Evolutionary conservation across 2,329 filamentous ascomycete genomes (phyloP).

Genomic region (Fusarium sacchari): DNA sequence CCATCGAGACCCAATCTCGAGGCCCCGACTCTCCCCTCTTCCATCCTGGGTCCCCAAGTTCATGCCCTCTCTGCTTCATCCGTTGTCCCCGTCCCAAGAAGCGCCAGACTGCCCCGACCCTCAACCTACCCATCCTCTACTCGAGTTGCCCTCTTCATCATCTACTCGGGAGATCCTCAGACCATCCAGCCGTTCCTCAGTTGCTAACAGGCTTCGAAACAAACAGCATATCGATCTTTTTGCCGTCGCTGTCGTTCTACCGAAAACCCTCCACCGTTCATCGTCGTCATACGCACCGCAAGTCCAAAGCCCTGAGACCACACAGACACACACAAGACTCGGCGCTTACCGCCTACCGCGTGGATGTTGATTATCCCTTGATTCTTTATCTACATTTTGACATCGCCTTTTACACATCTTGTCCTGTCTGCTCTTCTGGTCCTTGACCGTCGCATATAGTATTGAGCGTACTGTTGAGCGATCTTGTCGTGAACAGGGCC

Average conservation of each 20-base stretch:
- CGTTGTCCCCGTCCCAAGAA: slow-evolving; percentile 39
- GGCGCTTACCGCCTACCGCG: slow-evolving; percentile 50
- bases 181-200: slow-evolving; percentile 10
- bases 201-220: slow-evolving; percentile 37
- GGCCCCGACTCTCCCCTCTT: slow-evolving; percentile 38
- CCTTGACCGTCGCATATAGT: slow-evolving; percentile 40
- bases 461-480: slow-evolving; percentile 42
- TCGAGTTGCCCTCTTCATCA: slow-evolving; percentile 14
- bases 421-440: slow-evolving; percentile 36
- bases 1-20: slow-evolving; percentile 41
- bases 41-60: slow-evolving; percentile 35
- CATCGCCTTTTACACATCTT: slow-evolving; percentile 25
- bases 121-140: slow-evolving; percentile 25
- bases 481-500: slow-evolving; percentile 43
- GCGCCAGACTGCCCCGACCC: slow-evolving; percentile 37
- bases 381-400: slow-evolving; percentile 36
- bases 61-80: slow-evolving; percentile 40
- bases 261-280: slow-evolving; percentile 31
- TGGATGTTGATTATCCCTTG: slow-evolving; percentile 45
- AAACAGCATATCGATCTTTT: slow-evolving; percentile 10
- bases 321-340: slow-evolving; percentile 38
- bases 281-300: slow-evolving; percentile 47
- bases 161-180: slow-evolving; percentile 12
- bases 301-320: slow-evolving; percentile 42
- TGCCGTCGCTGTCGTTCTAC: slow-evolving; percentile 32